These are phyloP conservation scores for Calonectria crousiana DNA, from an alignment of 2,329 filamentous ascomycete species.

Conservation along the genomic window DNA sequence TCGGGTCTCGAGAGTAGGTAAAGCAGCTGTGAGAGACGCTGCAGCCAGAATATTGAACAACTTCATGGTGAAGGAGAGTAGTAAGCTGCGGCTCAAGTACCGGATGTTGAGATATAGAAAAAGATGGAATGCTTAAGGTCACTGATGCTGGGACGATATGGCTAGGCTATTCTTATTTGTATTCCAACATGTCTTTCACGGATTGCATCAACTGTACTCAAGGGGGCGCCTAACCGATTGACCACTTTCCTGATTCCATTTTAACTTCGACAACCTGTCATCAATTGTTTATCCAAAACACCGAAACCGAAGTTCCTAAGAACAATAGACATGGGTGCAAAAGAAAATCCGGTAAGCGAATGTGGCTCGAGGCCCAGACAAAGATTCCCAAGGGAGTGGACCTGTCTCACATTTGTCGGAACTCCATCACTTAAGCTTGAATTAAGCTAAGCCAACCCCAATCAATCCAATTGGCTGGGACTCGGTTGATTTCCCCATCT, in stretches of 20 bases:
- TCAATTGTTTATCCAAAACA: background rate
- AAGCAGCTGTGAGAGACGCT: background rate
- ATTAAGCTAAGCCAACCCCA: too few species aligned
- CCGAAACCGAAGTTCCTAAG: background rate
- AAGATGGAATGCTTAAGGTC: background rate
- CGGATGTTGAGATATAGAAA: background rate
- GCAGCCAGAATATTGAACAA: background rate
- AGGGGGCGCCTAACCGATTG: background rate
- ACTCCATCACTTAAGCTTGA: too few species aligned
- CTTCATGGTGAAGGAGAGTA: background rate
- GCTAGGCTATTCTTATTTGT: background rate
- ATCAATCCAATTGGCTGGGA: too few species aligned
- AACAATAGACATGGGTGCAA: background rate
- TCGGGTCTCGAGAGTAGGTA: background rate
- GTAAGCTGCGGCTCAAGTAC: background rate
- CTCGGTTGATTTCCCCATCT: too few species aligned
- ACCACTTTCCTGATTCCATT: constrained; percentile 4
- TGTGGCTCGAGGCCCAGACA: background rate
- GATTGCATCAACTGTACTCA: background rate
- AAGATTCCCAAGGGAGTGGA: background rate
- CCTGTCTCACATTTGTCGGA: too few species aligned
- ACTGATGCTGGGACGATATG: background rate
- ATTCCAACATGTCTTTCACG: background rate
- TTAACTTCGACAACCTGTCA: background rate
- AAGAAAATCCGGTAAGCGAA: background rate